Evolutionary conservation across 2,329 filamentous ascomycete species (phyloP).

Genomic region (Geosmithia flava): DNA sequence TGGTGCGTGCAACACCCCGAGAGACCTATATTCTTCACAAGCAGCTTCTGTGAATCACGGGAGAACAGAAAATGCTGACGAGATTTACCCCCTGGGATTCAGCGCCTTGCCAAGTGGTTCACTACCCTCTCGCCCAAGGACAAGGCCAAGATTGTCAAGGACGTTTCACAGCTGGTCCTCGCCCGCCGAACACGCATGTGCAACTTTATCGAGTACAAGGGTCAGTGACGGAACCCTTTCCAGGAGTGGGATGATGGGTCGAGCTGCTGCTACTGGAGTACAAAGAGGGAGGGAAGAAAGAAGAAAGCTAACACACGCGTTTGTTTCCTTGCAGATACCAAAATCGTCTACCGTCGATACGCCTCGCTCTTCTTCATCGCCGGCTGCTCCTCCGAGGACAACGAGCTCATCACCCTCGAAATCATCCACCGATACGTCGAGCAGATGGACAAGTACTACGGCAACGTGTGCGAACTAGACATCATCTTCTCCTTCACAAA

Average conservation of each 20-base stretch:
- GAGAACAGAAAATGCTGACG: constrained; percentile 2
- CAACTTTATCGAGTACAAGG: constrained; percentile 99
- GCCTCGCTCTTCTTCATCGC: constrained; percentile 99
- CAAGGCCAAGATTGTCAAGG: constrained; percentile 99
- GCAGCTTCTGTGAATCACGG: background rate
- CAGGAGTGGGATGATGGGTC: background rate
- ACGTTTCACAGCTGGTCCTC: constrained; percentile 94
- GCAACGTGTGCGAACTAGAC: constrained; percentile 97
- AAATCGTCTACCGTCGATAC: constrained; percentile 97
- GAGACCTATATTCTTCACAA: too few relatives aligned
- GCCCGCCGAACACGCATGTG: constrained; percentile 97
- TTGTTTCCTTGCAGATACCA: constrained; percentile 59
- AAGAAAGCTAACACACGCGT: background rate
- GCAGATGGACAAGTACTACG: constrained; percentile 99
- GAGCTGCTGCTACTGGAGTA: background rate
- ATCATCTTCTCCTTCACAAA: constrained; percentile 99
- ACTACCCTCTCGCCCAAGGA: constrained; percentile 94
- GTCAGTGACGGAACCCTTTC: constrained; percentile 30
- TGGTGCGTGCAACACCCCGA: constrained; percentile 49
- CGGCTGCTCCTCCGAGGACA: constrained; percentile 92
- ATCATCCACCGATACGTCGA: constrained; percentile 99
- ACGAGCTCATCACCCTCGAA: constrained; percentile 95
- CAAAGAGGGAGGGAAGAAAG: too few relatives aligned
- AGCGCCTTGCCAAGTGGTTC: constrained; percentile 99
- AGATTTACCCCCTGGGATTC: constrained; percentile 7